These are phyloP conservation scores for Aspergillus bridgeri DNA, from an alignment of 495 filamentous ascomycete species.

Conservation along the genomic window DNA sequence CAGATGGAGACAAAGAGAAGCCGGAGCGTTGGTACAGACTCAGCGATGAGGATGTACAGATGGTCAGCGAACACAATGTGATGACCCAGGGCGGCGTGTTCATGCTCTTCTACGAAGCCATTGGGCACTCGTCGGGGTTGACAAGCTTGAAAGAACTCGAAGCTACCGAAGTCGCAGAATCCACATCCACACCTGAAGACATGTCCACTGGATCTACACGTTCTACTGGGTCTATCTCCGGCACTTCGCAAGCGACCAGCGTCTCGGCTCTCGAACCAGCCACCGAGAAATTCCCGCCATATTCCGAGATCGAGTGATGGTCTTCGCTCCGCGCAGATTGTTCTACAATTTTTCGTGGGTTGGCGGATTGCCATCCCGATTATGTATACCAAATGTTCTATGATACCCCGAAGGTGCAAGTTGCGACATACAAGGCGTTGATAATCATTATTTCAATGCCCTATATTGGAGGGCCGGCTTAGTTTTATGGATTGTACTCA, in stretches of 20 bases:
- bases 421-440: not conserved
- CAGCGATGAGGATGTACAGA: conserved; percentile 78
- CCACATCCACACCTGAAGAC: conserved; percentile 28
- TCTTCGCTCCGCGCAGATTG: not conserved
- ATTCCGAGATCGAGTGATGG: conserved; percentile 16
- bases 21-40: conserved; percentile 71
- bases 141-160: not conserved
- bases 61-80: conserved; percentile 69
- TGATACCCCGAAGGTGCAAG: conserved; percentile 22
- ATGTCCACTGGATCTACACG: conserved; percentile 31
- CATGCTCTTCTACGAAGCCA: conserved; percentile 90
- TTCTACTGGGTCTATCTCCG: conserved; percentile 25
- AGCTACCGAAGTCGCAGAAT: conserved; percentile 11
- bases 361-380: not conserved
- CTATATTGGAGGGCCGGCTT: not conserved
- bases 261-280: conserved; percentile 24
- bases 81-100: conserved; percentile 81
- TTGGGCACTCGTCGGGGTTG: conserved; percentile 15
- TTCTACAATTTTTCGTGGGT: conserved; percentile 4
- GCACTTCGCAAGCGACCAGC: conserved; percentile 35
- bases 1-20: conserved; percentile 37
- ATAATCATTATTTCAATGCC: conserved; percentile 2
- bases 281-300: conserved; percentile 4
- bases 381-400: conserved; percentile 7
- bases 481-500: not conserved